phyloP scores from a whole-genome alignment of 2,329 filamentous ascomycete species.

The Graphilbum fragrans region DNA sequence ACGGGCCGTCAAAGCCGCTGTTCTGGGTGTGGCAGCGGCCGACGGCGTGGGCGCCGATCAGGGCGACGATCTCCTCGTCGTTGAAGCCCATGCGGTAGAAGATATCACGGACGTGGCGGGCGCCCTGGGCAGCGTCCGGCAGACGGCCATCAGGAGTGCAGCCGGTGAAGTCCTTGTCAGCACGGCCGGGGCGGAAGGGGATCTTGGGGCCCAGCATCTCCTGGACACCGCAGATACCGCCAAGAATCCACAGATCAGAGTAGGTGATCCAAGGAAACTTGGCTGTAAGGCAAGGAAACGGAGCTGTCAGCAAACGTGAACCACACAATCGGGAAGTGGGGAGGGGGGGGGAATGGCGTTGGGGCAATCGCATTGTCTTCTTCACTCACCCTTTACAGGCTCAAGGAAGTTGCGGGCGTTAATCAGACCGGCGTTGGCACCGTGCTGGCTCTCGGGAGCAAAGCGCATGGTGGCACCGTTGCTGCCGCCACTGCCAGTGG shows the following conservation, averaged over 20 bases:
- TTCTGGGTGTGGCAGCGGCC: constrained; percentile 82
- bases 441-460: constrained; percentile 75
- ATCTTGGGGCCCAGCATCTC: constrained; percentile 87
- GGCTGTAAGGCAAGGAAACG: no score
- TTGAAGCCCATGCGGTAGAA: constrained; percentile 97
- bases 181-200: constrained; percentile 78
- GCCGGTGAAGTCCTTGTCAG: constrained; percentile 64
- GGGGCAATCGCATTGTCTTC: background rate
- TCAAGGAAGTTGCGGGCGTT: constrained; percentile 85
- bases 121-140: constrained; percentile 58
- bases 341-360: background rate
- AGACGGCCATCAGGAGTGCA: constrained; percentile 90
- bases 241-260: constrained; percentile 94
- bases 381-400: constrained; percentile 63
- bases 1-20: constrained; percentile 77
- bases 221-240: constrained; percentile 74
- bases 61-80: constrained; percentile 90
- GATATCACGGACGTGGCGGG: constrained; percentile 77
- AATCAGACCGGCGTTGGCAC: constrained; percentile 84
- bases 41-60: constrained; percentile 74
- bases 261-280: constrained; percentile 94
- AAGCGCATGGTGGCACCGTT: constrained; percentile 98
- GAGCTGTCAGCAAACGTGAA: background rate
- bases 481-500: constrained; percentile 79
- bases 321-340: background rate